Evolutionary conservation across 2,329 filamentous ascomycete genomes (phyloP).

Genomic region (Fusarium anguioides): DNA sequence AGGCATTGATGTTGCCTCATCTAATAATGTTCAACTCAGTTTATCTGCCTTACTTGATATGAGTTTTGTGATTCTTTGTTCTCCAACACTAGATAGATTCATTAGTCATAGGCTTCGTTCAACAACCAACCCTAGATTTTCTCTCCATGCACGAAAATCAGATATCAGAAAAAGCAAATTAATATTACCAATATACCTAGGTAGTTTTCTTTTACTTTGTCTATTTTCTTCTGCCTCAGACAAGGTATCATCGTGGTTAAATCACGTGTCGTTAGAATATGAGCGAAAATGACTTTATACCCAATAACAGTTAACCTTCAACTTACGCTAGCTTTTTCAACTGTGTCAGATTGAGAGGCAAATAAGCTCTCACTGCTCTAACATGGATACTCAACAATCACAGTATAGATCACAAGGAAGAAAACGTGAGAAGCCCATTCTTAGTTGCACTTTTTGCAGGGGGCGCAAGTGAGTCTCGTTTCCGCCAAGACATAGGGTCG

Average conservation of each 20-base stretch:
- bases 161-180: too few relatives aligned
- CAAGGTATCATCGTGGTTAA: not conserved
- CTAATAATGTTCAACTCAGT: not conserved
- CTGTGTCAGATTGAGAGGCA: not conserved
- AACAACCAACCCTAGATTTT: not conserved
- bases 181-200: too few relatives aligned
- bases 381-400: not conserved
- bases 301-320: not conserved
- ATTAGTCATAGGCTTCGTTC: not conserved
- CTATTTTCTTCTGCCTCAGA: not conserved
- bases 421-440: conserved; percentile 3
- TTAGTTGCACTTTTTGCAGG: conserved; percentile 13
- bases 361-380: not conserved
- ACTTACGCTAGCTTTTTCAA: not conserved
- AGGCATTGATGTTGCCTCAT: not conserved
- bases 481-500: not conserved
- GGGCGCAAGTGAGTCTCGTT: conserved; percentile 8
- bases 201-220: too few relatives aligned
- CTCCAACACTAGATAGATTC: not conserved
- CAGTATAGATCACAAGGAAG: not conserved
- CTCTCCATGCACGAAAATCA: not conserved
- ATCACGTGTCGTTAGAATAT: conserved; percentile 1
- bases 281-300: conserved; percentile 3
- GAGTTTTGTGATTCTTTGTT: not conserved
- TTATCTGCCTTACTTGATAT: not conserved